Percentiles rank a stretch among this genome's conserved stretches.
Evolutionary conservation across 768 basidiomycete genomes (phyloP).

Genomic region (Hemileccinum impolitum): DNA sequence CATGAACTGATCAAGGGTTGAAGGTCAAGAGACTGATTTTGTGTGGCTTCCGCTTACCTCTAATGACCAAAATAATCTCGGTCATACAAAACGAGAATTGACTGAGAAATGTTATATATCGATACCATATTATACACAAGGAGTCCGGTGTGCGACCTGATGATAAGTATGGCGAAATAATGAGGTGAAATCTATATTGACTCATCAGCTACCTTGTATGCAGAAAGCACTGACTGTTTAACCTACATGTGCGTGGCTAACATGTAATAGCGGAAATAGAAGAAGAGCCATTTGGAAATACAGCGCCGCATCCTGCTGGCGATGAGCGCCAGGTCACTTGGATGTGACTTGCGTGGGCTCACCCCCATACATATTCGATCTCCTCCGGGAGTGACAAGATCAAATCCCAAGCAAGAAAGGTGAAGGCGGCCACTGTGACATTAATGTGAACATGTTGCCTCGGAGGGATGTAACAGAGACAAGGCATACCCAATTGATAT

Average conservation of each 20-base stretch:
- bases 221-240: neutral
- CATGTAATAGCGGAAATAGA: slow-evolving; percentile 19
- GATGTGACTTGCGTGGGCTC: neutral
- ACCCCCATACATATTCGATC: slow-evolving; percentile 32
- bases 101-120: neutral
- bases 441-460: neutral
- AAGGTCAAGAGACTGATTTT: neutral
- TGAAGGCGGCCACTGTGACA: slow-evolving; percentile 23
- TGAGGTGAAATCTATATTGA: slow-evolving; percentile 9
- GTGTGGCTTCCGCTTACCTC: slow-evolving; percentile 18
- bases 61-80: slow-evolving; percentile 21
- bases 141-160: slow-evolving; percentile 7
- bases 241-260: slow-evolving; percentile 12
- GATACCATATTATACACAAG: slow-evolving; percentile 15
- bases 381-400: slow-evolving; percentile 25
- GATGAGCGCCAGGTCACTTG: neutral
- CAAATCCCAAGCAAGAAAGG: slow-evolving; percentile 28
- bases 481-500: slow-evolving; percentile 10
- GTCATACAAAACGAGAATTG: slow-evolving; percentile 16
- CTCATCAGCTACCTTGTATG: neutral
- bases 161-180: slow-evolving; percentile 5
- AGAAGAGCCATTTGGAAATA: slow-evolving; percentile 13
- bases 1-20: slow-evolving; percentile 13
- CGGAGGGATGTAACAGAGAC: neutral
- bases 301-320: slow-evolving; percentile 9